Conservation (phyloP, 805 yeast species). For the Candida pseudofarinosa region DNA sequence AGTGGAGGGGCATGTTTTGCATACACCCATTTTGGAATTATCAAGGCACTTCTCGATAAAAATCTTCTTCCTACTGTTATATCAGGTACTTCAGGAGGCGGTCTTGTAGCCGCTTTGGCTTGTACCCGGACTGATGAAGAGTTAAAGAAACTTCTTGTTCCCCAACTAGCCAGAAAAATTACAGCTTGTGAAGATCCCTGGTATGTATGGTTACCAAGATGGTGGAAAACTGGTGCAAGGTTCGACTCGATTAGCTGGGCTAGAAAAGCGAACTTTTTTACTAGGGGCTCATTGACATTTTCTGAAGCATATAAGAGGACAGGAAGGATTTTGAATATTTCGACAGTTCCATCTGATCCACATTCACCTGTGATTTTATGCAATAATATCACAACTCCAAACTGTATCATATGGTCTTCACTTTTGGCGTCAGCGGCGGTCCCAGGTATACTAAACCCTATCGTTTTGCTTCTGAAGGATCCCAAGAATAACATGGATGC, state of each 20-base stretch:
- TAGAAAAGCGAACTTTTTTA: constrained; percentile 60
- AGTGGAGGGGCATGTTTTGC: constrained; percentile 82
- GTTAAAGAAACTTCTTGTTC: constrained; percentile 49
- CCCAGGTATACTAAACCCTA: constrained; percentile 78
- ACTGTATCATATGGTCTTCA: constrained; percentile 79
- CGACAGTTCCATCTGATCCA: constrained; percentile 79
- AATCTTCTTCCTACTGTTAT: constrained; percentile 64
- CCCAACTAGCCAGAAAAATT: constrained; percentile 57
- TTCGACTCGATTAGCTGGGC: constrained; percentile 79
- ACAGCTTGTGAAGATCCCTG: constrained; percentile 68
- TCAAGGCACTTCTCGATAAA: constrained; percentile 65
- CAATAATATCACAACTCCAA: constrained; percentile 72
- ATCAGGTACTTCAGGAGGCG: constrained; percentile 82
- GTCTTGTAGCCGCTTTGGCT: constrained; percentile 67
- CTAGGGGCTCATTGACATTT: constrained; percentile 68
- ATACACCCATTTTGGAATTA: constrained; percentile 71
- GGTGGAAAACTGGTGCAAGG: constrained; percentile 74
- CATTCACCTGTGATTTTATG: constrained; percentile 78
- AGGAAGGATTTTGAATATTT: constrained; percentile 65
- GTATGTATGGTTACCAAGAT: constrained; percentile 56
- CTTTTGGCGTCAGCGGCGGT: constrained; percentile 77
- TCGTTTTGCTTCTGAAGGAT: constrained; percentile 68
- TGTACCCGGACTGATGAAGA: constrained; percentile 70
- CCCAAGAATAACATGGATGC: constrained; percentile 32
- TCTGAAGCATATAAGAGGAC: constrained; percentile 65